Conservation (phyloP, 179 eudicot genomes). For the Corrigiola litoralis region DNA sequence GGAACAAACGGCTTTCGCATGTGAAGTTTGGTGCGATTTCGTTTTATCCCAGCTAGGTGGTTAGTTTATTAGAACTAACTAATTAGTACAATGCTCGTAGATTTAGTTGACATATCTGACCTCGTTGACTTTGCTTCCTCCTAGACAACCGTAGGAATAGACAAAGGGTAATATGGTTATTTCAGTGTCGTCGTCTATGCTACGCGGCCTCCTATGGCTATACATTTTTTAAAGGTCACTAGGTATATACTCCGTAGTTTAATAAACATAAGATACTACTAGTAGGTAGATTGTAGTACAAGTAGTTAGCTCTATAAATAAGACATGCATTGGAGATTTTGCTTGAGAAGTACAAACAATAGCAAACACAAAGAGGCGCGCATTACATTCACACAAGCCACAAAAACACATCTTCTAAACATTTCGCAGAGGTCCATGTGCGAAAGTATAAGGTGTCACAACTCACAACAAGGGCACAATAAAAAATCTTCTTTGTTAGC, state of each 20-base stretch:
- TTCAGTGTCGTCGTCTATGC: neutral
- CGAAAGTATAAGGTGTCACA: too few species aligned
- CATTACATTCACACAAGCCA: neutral
- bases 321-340: neutral
- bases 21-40: constrained; percentile 21
- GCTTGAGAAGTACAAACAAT: neutral
- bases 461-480: neutral
- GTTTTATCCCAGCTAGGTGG: constrained; percentile 9
- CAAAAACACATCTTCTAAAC: neutral
- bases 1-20: constrained; percentile 17
- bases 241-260: neutral
- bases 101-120: neutral
- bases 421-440: too few species aligned
- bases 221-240: neutral
- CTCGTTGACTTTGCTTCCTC: constrained; percentile 12
- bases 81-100: neutral
- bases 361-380: neutral
- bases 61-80: neutral
- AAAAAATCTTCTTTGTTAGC: neutral
- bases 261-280: too few species aligned
- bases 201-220: neutral
- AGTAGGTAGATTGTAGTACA: too few species aligned
- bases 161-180: neutral
- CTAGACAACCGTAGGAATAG: neutral
- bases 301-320: too few species aligned